Conservation (phyloP, 2,329 filamentous ascomycete genomes). For the Sporothrix luriei region DNA sequence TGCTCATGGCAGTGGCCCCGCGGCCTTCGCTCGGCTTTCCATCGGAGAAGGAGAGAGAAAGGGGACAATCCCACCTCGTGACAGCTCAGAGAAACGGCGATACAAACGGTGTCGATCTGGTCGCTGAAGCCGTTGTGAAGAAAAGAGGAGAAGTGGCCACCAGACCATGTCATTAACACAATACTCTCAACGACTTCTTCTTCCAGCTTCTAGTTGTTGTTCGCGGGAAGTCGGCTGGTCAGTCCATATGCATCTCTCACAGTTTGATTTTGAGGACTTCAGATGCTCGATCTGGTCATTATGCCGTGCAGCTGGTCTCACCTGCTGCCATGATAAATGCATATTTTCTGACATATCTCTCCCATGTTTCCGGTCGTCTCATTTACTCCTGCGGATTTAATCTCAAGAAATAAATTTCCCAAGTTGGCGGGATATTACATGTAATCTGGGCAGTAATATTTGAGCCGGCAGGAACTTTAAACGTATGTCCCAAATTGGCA, state of each 20-base stretch:
- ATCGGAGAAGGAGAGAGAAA: not conserved
- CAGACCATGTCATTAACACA: not conserved
- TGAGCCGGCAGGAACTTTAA: not conserved
- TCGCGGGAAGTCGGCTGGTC: not conserved
- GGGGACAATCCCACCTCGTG: not conserved
- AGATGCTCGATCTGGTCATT: not conserved
- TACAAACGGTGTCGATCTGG: not conserved
- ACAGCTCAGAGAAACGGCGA: not conserved
- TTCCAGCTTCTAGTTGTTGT: not conserved
- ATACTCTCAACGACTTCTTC: not conserved
- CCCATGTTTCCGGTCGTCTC: conserved; percentile 12
- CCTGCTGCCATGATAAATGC: not conserved
- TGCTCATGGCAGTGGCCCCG: not conserved
- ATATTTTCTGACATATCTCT: not conserved
- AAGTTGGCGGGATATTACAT: conserved; percentile 18
- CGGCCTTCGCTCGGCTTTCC: no score
- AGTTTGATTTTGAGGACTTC: not conserved
- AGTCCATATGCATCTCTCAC: not conserved
- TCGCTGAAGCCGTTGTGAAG: not conserved
- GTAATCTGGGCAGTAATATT: not conserved
- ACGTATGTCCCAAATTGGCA: not conserved
- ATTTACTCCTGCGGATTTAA: not conserved
- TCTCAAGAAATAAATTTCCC: conserved; percentile 1
- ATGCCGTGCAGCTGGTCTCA: not conserved
- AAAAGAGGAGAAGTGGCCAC: not conserved